These are phyloP conservation scores for Verticillium nubilum DNA, from an alignment of 2,329 filamentous ascomycete species.

Conservation along the genomic window DNA sequence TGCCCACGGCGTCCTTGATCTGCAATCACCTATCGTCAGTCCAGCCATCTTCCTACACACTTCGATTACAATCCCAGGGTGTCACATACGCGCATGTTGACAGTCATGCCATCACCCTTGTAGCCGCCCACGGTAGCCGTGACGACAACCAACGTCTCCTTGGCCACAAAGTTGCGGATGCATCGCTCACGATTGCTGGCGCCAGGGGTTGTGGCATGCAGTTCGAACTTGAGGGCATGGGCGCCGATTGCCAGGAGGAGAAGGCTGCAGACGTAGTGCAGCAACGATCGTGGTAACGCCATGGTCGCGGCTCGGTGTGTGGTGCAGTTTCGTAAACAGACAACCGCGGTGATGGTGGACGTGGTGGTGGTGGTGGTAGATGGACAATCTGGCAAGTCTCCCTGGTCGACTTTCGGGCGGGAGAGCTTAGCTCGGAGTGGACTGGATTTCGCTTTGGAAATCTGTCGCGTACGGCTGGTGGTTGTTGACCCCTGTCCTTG, in stretches of 20 bases:
- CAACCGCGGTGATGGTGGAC: background rate
- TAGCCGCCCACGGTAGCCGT: constrained; percentile 82
- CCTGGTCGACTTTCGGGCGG: background rate
- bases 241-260: constrained; percentile 49
- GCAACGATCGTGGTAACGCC: constrained; percentile 44
- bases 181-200: constrained; percentile 74
- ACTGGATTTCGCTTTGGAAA: constrained; percentile 11
- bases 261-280: constrained; percentile 55
- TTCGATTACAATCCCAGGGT: background rate
- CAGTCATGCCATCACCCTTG: constrained; percentile 84
- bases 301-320: constrained; percentile 24
- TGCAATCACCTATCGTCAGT: constrained; percentile 29
- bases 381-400: background rate
- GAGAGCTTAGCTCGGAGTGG: background rate
- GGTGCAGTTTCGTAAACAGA: background rate
- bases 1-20: constrained; percentile 93
- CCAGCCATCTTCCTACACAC: constrained; percentile 1
- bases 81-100: constrained; percentile 82
- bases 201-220: constrained; percentile 60
- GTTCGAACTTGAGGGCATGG: constrained; percentile 87
- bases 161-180: constrained; percentile 91
- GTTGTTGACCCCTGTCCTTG: background rate
- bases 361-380: background rate
- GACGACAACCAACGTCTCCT: constrained; percentile 91
- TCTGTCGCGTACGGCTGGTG: constrained; percentile 15